Percentiles rank a stretch among this genome's conserved stretches.
phyloP scores from a whole-genome alignment of 768 basidiomycete genomes.

The Mycena epipterygia region DNA sequence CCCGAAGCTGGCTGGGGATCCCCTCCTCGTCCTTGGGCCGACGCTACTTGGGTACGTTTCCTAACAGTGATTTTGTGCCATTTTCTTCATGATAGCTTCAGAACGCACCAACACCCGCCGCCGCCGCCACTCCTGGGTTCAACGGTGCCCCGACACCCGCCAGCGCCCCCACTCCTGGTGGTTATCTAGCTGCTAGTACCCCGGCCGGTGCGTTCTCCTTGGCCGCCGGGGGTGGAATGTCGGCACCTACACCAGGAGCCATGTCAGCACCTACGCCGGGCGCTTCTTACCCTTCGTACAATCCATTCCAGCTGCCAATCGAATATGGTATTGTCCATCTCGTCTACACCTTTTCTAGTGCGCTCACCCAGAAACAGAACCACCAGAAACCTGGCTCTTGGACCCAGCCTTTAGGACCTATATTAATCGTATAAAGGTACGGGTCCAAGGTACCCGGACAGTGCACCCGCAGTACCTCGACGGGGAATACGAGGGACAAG shows the following conservation, averaged over 20 bases:
- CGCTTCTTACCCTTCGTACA: conserved; percentile 35
- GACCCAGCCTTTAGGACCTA: conserved; percentile 45
- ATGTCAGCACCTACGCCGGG: conserved; percentile 59
- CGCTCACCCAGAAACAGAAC: conserved; percentile 40
- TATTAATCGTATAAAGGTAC: conserved; percentile 55
- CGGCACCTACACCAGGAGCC: conserved; percentile 54
- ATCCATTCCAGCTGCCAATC: conserved; percentile 31
- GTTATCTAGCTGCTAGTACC: conserved; percentile 6
- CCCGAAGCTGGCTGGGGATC: conserved; percentile 33
- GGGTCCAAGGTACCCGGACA: conserved; percentile 51
- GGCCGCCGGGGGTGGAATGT: conserved; percentile 42
- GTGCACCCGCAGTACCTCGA: conserved; percentile 48
- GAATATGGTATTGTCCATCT: conserved; percentile 25
- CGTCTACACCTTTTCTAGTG: background rate
- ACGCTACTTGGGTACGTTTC: conserved; percentile 46
- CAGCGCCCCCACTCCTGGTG: conserved; percentile 39
- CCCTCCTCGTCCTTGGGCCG: conserved; percentile 30
- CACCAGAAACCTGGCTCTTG: conserved; percentile 58
- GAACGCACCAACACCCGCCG: conserved; percentile 69
- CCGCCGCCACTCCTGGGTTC: conserved; percentile 57
- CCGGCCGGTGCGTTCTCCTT: conserved; percentile 37
- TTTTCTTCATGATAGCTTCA: conserved; percentile 33
- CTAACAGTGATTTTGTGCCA: conserved; percentile 3
- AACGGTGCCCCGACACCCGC: conserved; percentile 51
- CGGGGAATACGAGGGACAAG: conserved; percentile 51